phyloP scores from a whole-genome alignment of 2,329 filamentous ascomycete species.

The Amauroascus verrucosus region DNA sequence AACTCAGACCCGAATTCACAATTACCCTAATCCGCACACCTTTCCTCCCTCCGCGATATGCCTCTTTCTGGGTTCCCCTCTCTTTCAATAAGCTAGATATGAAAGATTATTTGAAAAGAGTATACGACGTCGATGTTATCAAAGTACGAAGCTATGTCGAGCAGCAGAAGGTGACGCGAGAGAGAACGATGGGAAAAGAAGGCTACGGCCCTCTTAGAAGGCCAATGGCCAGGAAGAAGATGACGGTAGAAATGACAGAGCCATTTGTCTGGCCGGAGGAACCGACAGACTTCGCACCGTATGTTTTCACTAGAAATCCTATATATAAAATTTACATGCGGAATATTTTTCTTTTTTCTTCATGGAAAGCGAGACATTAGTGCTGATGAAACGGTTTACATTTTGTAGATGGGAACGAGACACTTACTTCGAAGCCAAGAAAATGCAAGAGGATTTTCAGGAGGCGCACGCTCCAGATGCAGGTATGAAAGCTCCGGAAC shows the following conservation, averaged over 20 bases:
- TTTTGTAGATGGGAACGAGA: constrained; percentile 50
- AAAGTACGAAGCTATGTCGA: constrained; percentile 72
- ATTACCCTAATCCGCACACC: constrained; percentile 68
- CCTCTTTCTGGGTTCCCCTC: constrained; percentile 82
- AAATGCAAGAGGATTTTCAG: constrained; percentile 37
- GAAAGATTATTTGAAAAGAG: constrained; percentile 84
- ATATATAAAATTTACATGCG: too few species aligned
- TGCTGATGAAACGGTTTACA: constrained; percentile 14
- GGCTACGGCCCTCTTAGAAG: constrained; percentile 54
- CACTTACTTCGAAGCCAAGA: constrained; percentile 46
- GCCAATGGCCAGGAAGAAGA: constrained; percentile 69
- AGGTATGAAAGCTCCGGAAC: constrained; percentile 32
- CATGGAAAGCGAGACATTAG: not conserved
- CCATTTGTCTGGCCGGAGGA: constrained; percentile 79
- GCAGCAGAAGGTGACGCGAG: constrained; percentile 50
- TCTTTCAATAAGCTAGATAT: constrained; percentile 93
- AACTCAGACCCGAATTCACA: constrained; percentile 63
- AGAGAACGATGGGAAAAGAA: constrained; percentile 27
- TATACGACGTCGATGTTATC: constrained; percentile 64
- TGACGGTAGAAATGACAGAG: constrained; percentile 81
- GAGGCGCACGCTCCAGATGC: constrained; percentile 28
- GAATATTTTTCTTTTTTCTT: constrained; percentile 1
- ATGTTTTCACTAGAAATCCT: constrained; percentile 29
- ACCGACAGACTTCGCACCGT: constrained; percentile 52
- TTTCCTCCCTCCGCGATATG: constrained; percentile 64